phyloP scores from a whole-genome alignment of 139 green algal species.

The Micromonas pusilla region DNA sequence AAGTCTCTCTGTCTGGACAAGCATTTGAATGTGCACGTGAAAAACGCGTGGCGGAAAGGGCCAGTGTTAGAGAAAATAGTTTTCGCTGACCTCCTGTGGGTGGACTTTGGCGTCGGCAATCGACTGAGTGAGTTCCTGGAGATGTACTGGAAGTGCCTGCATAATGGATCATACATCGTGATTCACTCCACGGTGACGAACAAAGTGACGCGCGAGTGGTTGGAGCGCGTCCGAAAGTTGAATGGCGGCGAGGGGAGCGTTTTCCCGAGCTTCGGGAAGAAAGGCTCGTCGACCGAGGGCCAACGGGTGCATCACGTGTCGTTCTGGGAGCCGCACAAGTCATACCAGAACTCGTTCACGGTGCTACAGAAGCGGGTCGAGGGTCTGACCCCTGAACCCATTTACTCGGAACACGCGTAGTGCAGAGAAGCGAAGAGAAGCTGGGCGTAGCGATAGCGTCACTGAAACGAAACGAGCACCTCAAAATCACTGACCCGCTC shows the following conservation, averaged over 20 bases:
- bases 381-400: too few relatives aligned
- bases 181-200: slow-evolving; percentile 16
- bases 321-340: background rate
- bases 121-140: background rate
- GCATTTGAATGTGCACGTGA: background rate
- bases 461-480: too few relatives aligned
- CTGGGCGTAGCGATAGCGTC: too few relatives aligned
- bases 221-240: background rate
- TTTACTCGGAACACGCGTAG: too few relatives aligned
- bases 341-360: slow-evolving; percentile 15
- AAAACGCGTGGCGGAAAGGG: background rate
- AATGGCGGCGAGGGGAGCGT: background rate
- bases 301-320: too few relatives aligned
- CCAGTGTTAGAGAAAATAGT: background rate
- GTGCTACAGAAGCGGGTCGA: background rate
- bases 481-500: background rate
- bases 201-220: background rate
- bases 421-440: too few relatives aligned
- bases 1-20: background rate
- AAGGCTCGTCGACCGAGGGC: too few relatives aligned
- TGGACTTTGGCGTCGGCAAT: slow-evolving; percentile 9
- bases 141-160: background rate
- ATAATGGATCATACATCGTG: background rate
- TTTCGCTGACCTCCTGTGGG: slow-evolving; percentile 15
- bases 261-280: background rate